A percentile compares a stretch with the other conserved stretches of the same genome.
phyloP scores from a whole-genome alignment of 768 basidiomycete species.

The Suillus variegatus region DNA sequence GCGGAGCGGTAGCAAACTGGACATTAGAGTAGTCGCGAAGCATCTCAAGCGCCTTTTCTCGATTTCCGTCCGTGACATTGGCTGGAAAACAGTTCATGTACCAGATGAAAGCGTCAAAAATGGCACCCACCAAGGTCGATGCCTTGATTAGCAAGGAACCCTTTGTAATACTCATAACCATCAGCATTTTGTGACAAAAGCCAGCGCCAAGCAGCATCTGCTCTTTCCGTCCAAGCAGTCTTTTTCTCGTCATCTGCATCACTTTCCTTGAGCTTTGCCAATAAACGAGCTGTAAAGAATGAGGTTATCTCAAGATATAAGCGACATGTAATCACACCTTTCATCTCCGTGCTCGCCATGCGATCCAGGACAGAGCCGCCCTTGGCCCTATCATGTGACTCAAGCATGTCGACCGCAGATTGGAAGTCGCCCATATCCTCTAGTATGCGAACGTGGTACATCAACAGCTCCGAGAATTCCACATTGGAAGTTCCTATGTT shows the following conservation, averaged over 20 bases:
- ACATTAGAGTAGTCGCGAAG: conserved; percentile 63
- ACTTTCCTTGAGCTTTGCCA: conserved; percentile 52
- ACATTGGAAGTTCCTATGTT: conserved; percentile 77
- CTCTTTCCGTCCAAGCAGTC: conserved; percentile 55
- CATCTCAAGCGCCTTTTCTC: conserved; percentile 51
- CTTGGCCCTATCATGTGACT: conserved; percentile 53
- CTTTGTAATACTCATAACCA: conserved; percentile 75
- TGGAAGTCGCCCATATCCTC: conserved; percentile 69
- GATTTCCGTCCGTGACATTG: conserved; percentile 48
- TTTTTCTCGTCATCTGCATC: conserved; percentile 15
- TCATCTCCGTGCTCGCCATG: conserved; percentile 62
- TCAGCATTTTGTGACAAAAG: conserved; percentile 89
- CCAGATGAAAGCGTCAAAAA: neutral
- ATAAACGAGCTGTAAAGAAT: conserved; percentile 62
- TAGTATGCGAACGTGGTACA: conserved; percentile 74
- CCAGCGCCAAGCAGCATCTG: conserved; percentile 77
- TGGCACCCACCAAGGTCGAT: conserved; percentile 56
- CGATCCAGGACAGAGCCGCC: conserved; percentile 70
- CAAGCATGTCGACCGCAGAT: conserved; percentile 63
- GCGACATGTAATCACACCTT: conserved; percentile 46
- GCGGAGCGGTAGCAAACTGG: conserved; percentile 71
- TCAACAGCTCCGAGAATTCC: conserved; percentile 80
- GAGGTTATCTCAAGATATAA: neutral
- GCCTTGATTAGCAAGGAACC: conserved; percentile 66
- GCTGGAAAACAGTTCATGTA: conserved; percentile 28